Conservation (phyloP, 805 yeast genomes). For the Ogataea salicorniae region DNA sequence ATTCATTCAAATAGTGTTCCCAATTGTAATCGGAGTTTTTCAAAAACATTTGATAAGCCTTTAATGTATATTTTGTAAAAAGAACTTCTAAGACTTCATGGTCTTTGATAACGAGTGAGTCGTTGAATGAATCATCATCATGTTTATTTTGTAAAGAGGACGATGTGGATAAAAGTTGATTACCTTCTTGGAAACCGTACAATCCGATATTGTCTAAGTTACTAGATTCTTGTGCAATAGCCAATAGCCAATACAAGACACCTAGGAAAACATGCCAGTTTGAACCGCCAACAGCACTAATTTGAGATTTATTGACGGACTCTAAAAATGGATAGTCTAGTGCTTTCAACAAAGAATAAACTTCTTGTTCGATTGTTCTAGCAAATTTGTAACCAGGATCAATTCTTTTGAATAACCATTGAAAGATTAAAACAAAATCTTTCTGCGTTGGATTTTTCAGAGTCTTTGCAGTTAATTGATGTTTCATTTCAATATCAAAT, state of each 20-base stretch:
- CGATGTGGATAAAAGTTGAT: conserved; percentile 12
- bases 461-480: conserved; percentile 59
- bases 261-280: conserved; percentile 84
- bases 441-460: conserved; percentile 79
- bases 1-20: conserved; percentile 45
- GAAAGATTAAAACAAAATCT: conserved; percentile 73
- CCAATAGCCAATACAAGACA: conserved; percentile 76
- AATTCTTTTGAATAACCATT: conserved; percentile 68
- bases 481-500: conserved; percentile 73
- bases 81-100: conserved; percentile 25
- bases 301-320: conserved; percentile 74
- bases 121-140: conserved; percentile 18
- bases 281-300: conserved; percentile 87
- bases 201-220: conserved; percentile 32
- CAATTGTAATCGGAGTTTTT: conserved; percentile 57
- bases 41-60: conserved; percentile 64
- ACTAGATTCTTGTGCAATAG: conserved; percentile 41
- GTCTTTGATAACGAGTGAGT: conserved; percentile 22
- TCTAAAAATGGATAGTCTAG: conserved; percentile 78
- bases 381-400: conserved; percentile 76
- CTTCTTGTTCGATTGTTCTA: conserved; percentile 69
- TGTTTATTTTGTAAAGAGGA: conserved; percentile 9
- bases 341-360: conserved; percentile 57
- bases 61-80: conserved; percentile 48
- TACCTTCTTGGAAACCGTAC: conserved; percentile 16